A percentile compares a stretch with the other conserved stretches of the same genome.
Evolutionary conservation across 257 asterid genomes (phyloP).

Genomic region (Prunella vulgaris): DNA sequence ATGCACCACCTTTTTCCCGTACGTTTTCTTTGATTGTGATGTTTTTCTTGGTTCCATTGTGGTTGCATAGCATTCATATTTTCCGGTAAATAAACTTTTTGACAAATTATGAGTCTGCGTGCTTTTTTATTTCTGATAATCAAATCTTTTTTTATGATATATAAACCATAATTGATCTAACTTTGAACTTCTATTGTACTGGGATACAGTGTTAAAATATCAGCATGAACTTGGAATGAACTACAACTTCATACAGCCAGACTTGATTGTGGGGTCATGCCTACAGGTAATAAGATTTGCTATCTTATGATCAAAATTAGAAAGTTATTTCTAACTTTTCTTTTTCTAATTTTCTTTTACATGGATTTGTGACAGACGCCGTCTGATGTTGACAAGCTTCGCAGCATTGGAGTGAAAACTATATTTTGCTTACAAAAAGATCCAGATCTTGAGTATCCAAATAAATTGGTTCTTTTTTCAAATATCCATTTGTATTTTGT

Average conservation of each 20-base stretch:
- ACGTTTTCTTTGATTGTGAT: constrained; percentile 3
- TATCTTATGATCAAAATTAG: neutral
- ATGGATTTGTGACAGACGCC: constrained; percentile 57
- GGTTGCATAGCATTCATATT: neutral
- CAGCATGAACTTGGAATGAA: constrained; percentile 97
- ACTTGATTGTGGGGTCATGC: constrained; percentile 94
- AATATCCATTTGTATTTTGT: neutral
- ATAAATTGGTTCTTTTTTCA: constrained; percentile 10
- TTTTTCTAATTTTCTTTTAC: constrained; percentile 7
- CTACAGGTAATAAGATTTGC: constrained; percentile 55
- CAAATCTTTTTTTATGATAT: too few relatives aligned
- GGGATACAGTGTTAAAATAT: constrained; percentile 63
- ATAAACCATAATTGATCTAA: constrained; percentile 16
- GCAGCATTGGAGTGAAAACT: constrained; percentile 81
- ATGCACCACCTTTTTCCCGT: neutral
- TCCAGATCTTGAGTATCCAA: constrained; percentile 96
- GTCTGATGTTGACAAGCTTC: constrained; percentile 93
- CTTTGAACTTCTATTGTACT: neutral
- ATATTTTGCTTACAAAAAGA: constrained; percentile 85
- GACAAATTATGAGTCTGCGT: too few relatives aligned
- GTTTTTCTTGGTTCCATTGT: neutral
- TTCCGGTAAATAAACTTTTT: too few relatives aligned
- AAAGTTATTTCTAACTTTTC: too few relatives aligned
- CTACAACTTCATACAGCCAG: constrained; percentile 86
- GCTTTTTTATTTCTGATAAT: too few relatives aligned